Percentiles rank a stretch among this genome's conserved stretches.
Conservation (phyloP, 1,284 basidiomycete species). For the Ustilago loliicola region DNA sequence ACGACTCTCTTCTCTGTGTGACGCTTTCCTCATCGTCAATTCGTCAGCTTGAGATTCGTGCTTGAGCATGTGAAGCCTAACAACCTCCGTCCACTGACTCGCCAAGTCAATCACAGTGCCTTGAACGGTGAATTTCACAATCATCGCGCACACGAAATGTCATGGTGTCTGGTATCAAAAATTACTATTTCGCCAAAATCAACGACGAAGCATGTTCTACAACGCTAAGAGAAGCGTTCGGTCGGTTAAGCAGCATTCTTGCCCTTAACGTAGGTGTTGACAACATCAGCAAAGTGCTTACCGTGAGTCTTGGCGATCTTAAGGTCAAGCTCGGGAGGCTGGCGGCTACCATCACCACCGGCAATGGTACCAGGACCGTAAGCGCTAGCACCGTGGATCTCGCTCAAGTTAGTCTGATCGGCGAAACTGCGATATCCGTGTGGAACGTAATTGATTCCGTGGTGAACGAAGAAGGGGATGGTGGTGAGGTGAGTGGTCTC, state of each 20-base stretch:
- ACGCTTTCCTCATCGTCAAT: no score
- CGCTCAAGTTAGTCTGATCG: slow-evolving; percentile 38
- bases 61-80: no score
- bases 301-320: slow-evolving; percentile 53
- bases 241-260: slow-evolving; percentile 28
- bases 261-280: slow-evolving; percentile 57
- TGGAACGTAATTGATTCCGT: slow-evolving; percentile 59
- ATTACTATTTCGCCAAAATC: no score
- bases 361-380: slow-evolving; percentile 61
- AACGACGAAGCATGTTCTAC: no score
- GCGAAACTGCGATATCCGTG: slow-evolving; percentile 37
- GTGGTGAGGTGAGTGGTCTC: slow-evolving; percentile 63
- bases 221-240: neutral
- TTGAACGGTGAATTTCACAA: no score
- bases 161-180: slow-evolving; percentile 12
- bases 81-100: no score
- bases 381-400: slow-evolving; percentile 47
- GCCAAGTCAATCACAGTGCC: no score
- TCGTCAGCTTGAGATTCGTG: neutral
- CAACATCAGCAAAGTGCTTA: slow-evolving; percentile 49
- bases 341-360: slow-evolving; percentile 52
- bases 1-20: neutral
- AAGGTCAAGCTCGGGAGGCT: slow-evolving; percentile 50
- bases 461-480: slow-evolving; percentile 61
- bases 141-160: no score